Base-by-base conservation (phyloP, 2,329 filamentous ascomycete genomes). In the Penicillium frequentans region DNA sequence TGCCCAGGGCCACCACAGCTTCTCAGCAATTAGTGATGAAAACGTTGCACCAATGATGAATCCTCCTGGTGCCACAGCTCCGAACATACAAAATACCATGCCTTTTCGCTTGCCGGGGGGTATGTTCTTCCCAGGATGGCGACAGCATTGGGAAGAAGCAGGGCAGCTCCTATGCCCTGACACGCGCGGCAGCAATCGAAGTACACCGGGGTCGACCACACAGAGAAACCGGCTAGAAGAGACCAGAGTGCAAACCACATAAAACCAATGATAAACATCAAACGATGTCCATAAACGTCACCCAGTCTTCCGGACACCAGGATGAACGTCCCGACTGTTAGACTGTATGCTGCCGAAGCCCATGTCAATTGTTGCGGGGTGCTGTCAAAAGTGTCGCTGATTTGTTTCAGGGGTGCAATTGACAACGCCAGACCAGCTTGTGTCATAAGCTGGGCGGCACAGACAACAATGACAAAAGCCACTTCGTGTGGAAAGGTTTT, bases 121-220 rank as follows among this genome's bases (percentile, higher is more conserved):
- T 86, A 89, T 0, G 80, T 78, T 1, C 76, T 75, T 8, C 85
- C 86, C 0, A 89, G 69, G n/a, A 90, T 77, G 2, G 85, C 86
- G 14, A 89, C 72, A 0, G 79, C 84, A 62, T 88, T 90, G 1
- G 87, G 87, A 24, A 90, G 74, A 6, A 82, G 74, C n/a, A 90
- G 74, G 0, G 86, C 85, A 0, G 86, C 84, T 0, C 87, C 88
- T 5, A 77, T 73, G 1, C 73, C 84, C 57, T 86, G 84, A 2
- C 86, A 69, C 0, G 80, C 82, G 6, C 84, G 77, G 21, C 77
- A 77, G 35, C 79, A 74, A 60, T 82, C 74, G 62, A 84, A 84
- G n/a, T 82, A 74, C 0, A 75, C 70, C 6, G 77, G 82, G 60
- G 55, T 66, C 3, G 64, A 66, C 59, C 66, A 74, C 37, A 73